phyloP scores from a whole-genome alignment of 2,329 filamentous ascomycete genomes.

The Claviceps sp. region DNA sequence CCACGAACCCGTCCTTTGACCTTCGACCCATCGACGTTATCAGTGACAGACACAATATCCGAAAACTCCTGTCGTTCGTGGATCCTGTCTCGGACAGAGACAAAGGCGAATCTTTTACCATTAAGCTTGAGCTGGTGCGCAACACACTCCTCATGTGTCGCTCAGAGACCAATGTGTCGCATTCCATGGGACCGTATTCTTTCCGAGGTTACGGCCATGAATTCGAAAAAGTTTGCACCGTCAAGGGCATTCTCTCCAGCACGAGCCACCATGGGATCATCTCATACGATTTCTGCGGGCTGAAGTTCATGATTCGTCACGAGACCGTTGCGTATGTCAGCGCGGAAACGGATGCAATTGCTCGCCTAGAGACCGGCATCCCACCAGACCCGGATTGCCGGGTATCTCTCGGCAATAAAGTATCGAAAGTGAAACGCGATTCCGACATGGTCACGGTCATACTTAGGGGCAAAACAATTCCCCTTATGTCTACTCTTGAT shows the following conservation, averaged over 20 bases:
- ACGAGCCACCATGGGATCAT: constrained; percentile 15
- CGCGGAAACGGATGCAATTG: no score
- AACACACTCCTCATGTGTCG: constrained; percentile 26
- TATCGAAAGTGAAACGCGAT: no score
- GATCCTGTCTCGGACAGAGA: constrained; percentile 13
- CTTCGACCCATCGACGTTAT: constrained; percentile 26
- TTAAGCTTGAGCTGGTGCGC: constrained; percentile 24
- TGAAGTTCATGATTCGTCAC: no score
- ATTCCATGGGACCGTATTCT: constrained; percentile 18
- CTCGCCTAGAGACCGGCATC: no score
- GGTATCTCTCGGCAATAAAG: no score
- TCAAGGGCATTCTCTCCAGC: constrained; percentile 17
- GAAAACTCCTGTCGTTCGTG: constrained; percentile 33
- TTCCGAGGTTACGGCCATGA: constrained; percentile 30
- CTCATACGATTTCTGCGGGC: no score
- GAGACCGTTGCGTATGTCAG: no score
- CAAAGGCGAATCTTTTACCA: constrained; percentile 23
- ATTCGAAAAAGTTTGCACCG: constrained; percentile 32
- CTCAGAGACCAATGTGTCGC: constrained; percentile 14
- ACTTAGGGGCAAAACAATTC: no score
- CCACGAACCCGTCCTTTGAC: constrained; percentile 24
- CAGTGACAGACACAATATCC: constrained; percentile 33
- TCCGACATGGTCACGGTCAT: no score
- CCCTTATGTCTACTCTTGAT: no score
- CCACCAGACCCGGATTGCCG: no score